A percentile compares a stretch with the other conserved stretches of the same genome.
These are phyloP conservation scores for Citrullus colocynthis DNA, from an alignment of 306 rosid genomes.

Conservation along the genomic window DNA sequence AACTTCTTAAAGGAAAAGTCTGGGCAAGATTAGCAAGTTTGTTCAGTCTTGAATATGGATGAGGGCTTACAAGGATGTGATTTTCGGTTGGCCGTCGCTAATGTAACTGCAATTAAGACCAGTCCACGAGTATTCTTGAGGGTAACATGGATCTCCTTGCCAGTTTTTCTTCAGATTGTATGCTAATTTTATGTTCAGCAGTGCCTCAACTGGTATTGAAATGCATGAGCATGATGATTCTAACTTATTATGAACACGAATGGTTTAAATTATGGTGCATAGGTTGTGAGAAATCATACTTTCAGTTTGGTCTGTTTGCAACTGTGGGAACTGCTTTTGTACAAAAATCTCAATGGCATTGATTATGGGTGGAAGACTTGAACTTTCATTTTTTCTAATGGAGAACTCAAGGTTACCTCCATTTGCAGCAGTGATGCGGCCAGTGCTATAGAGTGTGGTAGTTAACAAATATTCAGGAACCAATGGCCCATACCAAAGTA, in stretches of 20 bases:
- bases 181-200: conserved; percentile 11
- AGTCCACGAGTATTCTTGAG: conserved; percentile 11
- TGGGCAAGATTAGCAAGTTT: neutral
- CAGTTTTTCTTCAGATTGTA: conserved; percentile 16
- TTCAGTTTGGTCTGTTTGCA: conserved; percentile 20
- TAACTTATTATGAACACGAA: neutral
- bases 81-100: conserved; percentile 17
- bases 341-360: conserved; percentile 36
- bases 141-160: conserved; percentile 40
- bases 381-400: conserved; percentile 6
- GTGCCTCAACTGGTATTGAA: conserved; percentile 17
- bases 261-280: neutral
- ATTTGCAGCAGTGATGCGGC: neutral
- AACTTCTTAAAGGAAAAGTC: neutral
- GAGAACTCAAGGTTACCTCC: neutral
- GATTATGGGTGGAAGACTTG: conserved; percentile 30
- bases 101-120: conserved; percentile 25
- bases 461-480: neutral
- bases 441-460: neutral
- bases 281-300: conserved; percentile 8
- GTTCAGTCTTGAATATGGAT: neutral
- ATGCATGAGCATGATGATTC: neutral
- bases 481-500: neutral
- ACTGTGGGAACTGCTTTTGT: conserved; percentile 7
- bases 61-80: conserved; percentile 18